These are phyloP conservation scores for Isabelozyma gotoi DNA, from an alignment of 805 yeast species.

Conservation along the genomic window DNA sequence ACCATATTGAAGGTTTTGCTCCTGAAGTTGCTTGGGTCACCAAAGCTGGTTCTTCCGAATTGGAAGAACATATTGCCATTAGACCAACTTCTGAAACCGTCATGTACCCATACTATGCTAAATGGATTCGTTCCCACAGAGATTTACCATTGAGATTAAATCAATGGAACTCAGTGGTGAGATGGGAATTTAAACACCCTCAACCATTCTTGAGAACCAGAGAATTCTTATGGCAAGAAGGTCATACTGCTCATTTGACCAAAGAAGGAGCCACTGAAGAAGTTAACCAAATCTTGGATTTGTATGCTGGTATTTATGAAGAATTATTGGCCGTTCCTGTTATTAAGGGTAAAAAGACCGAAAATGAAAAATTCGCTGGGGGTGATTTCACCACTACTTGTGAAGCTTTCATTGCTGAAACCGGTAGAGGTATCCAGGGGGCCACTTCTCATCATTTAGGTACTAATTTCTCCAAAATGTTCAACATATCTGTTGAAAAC, in stretches of 20 bases:
- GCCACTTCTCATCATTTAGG: slow-evolving; percentile 98
- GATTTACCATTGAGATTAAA: slow-evolving; percentile 94
- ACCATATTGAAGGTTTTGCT: slow-evolving; percentile 98
- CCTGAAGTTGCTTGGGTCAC: slow-evolving; percentile 99
- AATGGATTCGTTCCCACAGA: slow-evolving; percentile 98
- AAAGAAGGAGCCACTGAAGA: slow-evolving; percentile 77
- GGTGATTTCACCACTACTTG: slow-evolving; percentile 93
- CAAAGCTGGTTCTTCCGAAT: slow-evolving; percentile 87
- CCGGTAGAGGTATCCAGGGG: slow-evolving; percentile 99
- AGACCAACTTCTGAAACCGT: slow-evolving; percentile 99
- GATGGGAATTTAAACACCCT: slow-evolving; percentile 99
- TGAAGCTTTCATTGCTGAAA: slow-evolving; percentile 96
- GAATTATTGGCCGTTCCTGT: slow-evolving; percentile 97
- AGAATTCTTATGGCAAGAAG: slow-evolving; percentile 99
- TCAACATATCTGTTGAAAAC: slow-evolving; percentile 90
- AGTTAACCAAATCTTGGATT: slow-evolving; percentile 82
- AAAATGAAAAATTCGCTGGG: slow-evolving; percentile 98
- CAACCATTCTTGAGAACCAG: slow-evolving; percentile 98
- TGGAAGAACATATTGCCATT: slow-evolving; percentile 98
- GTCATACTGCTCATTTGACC: slow-evolving; percentile 96
- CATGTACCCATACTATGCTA: slow-evolving; percentile 99
- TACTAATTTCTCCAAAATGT: slow-evolving; percentile 98
- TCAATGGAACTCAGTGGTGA: slow-evolving; percentile 99
- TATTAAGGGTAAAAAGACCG: slow-evolving; percentile 91
- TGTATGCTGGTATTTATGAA: slow-evolving; percentile 81